Percentiles rank a stretch among this genome's conserved stretches.
phyloP scores from a whole-genome alignment of 306 rosid genomes.

The Clitoria ternatea region DNA sequence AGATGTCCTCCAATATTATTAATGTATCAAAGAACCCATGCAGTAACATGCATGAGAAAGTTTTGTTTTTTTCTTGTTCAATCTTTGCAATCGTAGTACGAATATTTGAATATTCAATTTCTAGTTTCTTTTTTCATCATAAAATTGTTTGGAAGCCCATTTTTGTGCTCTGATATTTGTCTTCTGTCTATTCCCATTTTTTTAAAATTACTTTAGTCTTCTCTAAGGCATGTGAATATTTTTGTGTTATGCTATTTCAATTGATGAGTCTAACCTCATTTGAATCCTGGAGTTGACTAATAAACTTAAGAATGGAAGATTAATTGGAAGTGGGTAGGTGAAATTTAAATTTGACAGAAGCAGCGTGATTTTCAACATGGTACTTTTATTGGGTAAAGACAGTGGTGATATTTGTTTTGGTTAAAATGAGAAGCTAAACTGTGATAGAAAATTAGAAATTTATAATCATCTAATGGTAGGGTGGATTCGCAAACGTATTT shows the following conservation, averaged over 20 bases:
- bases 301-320: not conserved
- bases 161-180: not conserved
- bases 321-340: not conserved
- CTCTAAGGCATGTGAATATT: not conserved
- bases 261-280: not conserved
- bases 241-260: not conserved
- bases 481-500: not conserved
- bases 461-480: not conserved
- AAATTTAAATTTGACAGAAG: not conserved
- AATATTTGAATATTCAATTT: not conserved
- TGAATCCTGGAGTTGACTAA: not conserved
- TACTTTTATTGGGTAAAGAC: not conserved
- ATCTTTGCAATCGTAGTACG: not conserved
- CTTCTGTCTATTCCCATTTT: not conserved
- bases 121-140: not conserved
- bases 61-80: not conserved
- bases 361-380: not conserved
- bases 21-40: not conserved
- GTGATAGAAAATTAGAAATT: not conserved
- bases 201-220: not conserved
- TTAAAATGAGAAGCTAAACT: not conserved
- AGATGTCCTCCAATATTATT: not conserved
- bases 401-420: not conserved
- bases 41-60: not conserved
- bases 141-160: not conserved